Evolutionary conservation across 495 filamentous ascomycete genomes (phyloP), one percentile per base, ranked within the genome.

Genomic region (Penicillium silybi): DNA sequence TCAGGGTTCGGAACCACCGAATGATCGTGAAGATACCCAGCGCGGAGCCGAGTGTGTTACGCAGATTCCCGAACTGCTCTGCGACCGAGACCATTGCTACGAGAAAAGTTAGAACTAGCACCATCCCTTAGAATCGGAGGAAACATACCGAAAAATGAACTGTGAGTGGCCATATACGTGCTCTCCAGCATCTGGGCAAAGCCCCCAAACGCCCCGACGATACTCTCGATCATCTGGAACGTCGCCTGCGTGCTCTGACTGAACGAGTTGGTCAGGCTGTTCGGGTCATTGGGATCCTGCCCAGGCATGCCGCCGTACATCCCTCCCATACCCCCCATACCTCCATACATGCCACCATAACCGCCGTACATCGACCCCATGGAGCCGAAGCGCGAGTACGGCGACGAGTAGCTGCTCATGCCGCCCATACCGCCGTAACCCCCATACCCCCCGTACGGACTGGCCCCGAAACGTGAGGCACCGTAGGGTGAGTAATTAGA

Each of bases 121-220:
- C 6, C 39, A 0, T 8, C 10, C 20, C 35, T 16, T 35, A 6
- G 44, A 29, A 25, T 15, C 2, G 10, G 8, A 13, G 35, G 17
- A 19, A 23, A 77, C 87, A 66, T 83, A 97, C 92, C 93, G 66
- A 97, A 97, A 72, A 99, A 99, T 44, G 87, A 92, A 44, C 89
- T 95, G 74, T 97, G 95, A 3, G 95, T 99, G n/a, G 95, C 93
- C 95, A 99, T 97, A 61, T 96, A 99, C 10, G 95, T 97, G 69
- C 92, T 97, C 72, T 99, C 93, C 10, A 99, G 80, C 95, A 99
- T 97, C 78, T 99, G 95, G 16, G 95, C 92, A 65, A 99, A 96
- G 2, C 95, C 95, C 25, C 92, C 89, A 56, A 77, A 97, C 15
- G 95, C 92, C n/a, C 89, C 87, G n/a, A 97, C 93, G 39, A 99